A percentile compares a stretch with the other conserved stretches of the same genome.
Conservation (phyloP, 2,329 filamentous ascomycete species). For the Cercospora brassicicola region DNA sequence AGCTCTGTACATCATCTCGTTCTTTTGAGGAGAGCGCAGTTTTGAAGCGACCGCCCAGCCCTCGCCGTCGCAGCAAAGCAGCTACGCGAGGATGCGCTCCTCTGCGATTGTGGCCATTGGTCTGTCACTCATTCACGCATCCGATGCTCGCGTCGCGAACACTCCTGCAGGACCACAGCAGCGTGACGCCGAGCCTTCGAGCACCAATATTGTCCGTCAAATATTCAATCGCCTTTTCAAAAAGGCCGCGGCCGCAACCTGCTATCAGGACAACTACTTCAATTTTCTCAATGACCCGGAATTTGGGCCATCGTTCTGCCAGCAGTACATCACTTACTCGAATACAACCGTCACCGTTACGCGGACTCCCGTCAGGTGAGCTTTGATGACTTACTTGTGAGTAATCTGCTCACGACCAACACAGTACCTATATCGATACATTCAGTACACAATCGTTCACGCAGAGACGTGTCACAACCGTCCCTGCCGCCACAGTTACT, state of each 20-base stretch:
- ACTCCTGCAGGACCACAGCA: constrained; percentile 22
- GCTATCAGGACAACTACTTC: constrained; percentile 29
- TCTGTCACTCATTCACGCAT: constrained; percentile 31
- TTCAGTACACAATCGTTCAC: constrained; percentile 30
- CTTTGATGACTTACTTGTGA: neutral
- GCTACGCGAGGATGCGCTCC: constrained; percentile 30
- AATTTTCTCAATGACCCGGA: constrained; percentile 29
- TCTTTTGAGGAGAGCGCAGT: neutral
- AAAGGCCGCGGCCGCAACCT: constrained; percentile 21
- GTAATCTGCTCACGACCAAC: constrained; percentile 2
- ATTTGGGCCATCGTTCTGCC: constrained; percentile 32
- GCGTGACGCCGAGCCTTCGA: constrained; percentile 19
- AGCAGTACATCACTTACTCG: constrained; percentile 30
- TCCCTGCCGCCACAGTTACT: constrained; percentile 32
- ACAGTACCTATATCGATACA: constrained; percentile 23
- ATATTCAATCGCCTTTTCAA: constrained; percentile 32
- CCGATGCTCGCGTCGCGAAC: constrained; percentile 31
- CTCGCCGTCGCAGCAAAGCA: neutral
- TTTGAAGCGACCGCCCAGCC: neutral
- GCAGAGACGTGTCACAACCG: constrained; percentile 22
- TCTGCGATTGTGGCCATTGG: constrained; percentile 33
- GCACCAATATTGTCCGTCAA: constrained; percentile 20
- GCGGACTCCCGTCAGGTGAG: constrained; percentile 36
- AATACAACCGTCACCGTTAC: constrained; percentile 31
- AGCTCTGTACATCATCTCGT: neutral